These are phyloP conservation scores for Exophiala sp. DNA, from an alignment of 2,329 filamentous ascomycete genomes.

Conservation along the genomic window DNA sequence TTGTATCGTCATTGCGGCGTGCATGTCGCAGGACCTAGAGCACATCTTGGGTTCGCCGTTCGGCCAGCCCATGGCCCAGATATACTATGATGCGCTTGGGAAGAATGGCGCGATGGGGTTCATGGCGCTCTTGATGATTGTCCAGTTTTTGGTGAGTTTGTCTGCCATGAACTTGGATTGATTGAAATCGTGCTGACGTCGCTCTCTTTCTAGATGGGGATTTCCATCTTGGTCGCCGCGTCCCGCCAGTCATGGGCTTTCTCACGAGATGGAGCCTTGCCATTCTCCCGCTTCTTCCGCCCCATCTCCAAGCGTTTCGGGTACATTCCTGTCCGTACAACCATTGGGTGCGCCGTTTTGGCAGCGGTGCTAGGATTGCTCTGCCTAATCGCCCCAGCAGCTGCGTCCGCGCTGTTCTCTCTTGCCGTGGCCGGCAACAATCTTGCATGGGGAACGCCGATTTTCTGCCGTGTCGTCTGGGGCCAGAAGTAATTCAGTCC, in stretches of 20 bases:
- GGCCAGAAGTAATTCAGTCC: constrained; percentile 56
- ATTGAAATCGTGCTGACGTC: background rate
- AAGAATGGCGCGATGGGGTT: constrained; percentile 53
- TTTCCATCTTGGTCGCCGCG: constrained; percentile 50
- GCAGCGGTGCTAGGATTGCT: constrained; percentile 56
- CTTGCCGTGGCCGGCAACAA: constrained; percentile 60
- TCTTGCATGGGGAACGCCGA: constrained; percentile 58
- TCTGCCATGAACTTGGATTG: constrained; percentile 11
- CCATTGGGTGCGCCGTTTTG: constrained; percentile 53
- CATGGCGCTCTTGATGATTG: constrained; percentile 58
- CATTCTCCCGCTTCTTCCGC: constrained; percentile 57
- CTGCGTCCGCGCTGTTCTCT: constrained; percentile 58
- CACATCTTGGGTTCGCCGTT: constrained; percentile 48
- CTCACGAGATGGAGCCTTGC: constrained; percentile 59
- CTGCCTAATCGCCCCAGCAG: constrained; percentile 56
- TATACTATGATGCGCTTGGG: constrained; percentile 26
- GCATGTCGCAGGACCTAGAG: constrained; percentile 53
- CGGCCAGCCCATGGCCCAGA: constrained; percentile 58
- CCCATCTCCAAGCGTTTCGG: constrained; percentile 54
- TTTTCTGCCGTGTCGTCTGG: constrained; percentile 58
- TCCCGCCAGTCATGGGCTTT: constrained; percentile 63
- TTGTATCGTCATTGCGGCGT: constrained; percentile 56
- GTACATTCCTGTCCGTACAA: constrained; percentile 56
- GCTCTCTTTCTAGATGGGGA: constrained; percentile 13
- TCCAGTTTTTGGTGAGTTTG: constrained; percentile 60